Percentiles rank a stretch among this genome's conserved stretches.
These are phyloP conservation scores for Cordyceps fumosorosea DNA, from an alignment of 2,329 filamentous ascomycete species.

Conservation along the genomic window DNA sequence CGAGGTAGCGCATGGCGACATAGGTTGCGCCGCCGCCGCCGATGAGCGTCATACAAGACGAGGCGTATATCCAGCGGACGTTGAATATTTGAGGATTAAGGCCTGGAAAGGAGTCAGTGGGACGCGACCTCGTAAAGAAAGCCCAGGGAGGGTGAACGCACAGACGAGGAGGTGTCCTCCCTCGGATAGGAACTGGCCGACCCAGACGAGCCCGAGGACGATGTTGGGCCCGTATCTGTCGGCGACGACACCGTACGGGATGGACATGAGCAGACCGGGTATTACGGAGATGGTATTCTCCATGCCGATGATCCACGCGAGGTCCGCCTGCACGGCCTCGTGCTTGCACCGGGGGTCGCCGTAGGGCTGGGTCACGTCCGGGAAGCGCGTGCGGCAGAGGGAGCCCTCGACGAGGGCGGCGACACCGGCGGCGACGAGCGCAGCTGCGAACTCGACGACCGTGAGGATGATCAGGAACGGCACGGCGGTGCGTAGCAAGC, in stretches of 20 bases:
- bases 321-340: constrained; percentile 6
- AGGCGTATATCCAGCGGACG: constrained; percentile 9
- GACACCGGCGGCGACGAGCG: not conserved
- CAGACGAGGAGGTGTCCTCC: constrained; percentile 5
- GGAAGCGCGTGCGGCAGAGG: not conserved
- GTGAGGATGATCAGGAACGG: not conserved
- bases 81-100: constrained; percentile 8
- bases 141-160: not conserved
- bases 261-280: constrained; percentile 5
- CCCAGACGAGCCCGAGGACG: not conserved
- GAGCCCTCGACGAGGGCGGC: constrained; percentile 9
- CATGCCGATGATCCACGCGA: constrained; percentile 9
- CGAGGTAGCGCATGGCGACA: not conserved
- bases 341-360: constrained; percentile 11
- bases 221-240: constrained; percentile 7
- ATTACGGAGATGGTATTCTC: constrained; percentile 6
- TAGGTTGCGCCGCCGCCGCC: constrained; percentile 7
- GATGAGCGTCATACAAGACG: constrained; percentile 8
- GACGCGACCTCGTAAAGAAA: no score
- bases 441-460: constrained; percentile 1
- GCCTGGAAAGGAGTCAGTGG: not conserved
- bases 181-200: constrained; percentile 5
- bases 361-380: constrained; percentile 1
- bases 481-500: not conserved
- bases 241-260: constrained; percentile 9